These are phyloP conservation scores for Termitomyces sp. DNA, from an alignment of 768 basidiomycete species.

Conservation along the genomic window DNA sequence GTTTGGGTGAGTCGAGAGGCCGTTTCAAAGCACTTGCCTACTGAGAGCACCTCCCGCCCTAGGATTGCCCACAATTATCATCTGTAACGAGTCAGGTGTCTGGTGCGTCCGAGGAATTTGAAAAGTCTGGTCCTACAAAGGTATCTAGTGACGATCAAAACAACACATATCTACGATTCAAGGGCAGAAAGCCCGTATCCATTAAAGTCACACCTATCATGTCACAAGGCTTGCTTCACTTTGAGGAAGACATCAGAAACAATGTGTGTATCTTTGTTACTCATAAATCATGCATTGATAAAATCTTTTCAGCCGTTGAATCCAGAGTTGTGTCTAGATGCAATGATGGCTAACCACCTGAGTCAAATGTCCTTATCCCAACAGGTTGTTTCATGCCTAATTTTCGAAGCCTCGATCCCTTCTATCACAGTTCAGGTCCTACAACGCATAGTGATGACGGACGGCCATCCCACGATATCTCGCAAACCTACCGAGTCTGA, in stretches of 20 bases:
- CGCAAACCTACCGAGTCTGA: constrained; percentile 14
- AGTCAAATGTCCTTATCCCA: constrained; percentile 21
- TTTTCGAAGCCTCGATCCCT: constrained; percentile 38
- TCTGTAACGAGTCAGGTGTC: neutral
- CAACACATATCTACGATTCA: constrained; percentile 35
- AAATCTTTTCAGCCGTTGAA: constrained; percentile 20
- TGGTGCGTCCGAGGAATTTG: neutral
- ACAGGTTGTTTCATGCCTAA: constrained; percentile 13
- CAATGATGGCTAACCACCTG: constrained; percentile 36
- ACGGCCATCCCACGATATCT: constrained; percentile 23
- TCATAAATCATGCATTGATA: neutral
- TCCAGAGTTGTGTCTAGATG: constrained; percentile 34
- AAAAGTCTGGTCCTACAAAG: neutral
- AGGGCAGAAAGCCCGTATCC: constrained; percentile 28
- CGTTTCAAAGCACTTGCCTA: neutral
- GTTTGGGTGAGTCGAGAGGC: constrained; percentile 29
- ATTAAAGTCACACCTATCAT: constrained; percentile 54
- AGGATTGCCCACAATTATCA: constrained; percentile 21
- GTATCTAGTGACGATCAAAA: constrained; percentile 16
- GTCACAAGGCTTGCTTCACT: constrained; percentile 30
- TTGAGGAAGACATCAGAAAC: constrained; percentile 42
- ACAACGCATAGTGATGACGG: constrained; percentile 38
- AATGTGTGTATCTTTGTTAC: constrained; percentile 30
- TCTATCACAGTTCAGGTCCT: constrained; percentile 34
- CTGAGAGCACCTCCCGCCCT: neutral